Evolutionary conservation across 1,284 basidiomycete genomes (phyloP), one percentile per base, ranked within the genome.

Genomic region (Lignosus rhinocerotis): DNA sequence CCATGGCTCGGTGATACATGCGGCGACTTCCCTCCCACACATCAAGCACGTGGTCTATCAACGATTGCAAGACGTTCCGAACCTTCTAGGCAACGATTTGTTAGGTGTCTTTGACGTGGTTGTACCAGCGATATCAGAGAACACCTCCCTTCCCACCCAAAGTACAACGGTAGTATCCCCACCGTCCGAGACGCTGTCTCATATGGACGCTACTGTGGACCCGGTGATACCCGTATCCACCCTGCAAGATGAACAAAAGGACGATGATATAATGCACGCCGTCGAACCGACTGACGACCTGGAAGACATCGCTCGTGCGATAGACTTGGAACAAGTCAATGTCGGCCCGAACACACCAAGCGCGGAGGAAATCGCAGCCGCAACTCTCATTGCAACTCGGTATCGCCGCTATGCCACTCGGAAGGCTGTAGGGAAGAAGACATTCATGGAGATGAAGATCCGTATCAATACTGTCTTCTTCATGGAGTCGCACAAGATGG

Each of bases 11-110:
- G 39, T 66, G 61, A 30, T 56, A 1, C 34, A 41, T 3, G 33
- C 55, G 39, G 51, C 45, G 6, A 55, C 32, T 21, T 46, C 34
- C 30, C 58, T 49, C 34, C 59, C 30, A 43, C 46, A 68, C 31
- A 69, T 75, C 10, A 69, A 73, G 21, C 69, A 72, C 12, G 59
- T 80, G 3, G 59, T 73, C 10, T 78, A 72, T 64, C 65, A 67
- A 31, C 66, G 55, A 6, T 42, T 69, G 0, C 67, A 69, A 0
- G 73, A 76, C n/a, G 58, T 71, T 32, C 68, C 63, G 14, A 42
- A 36, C 36, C 51, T 67, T 12, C 57, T 67, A 31, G 55, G 49
- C 21, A 2, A 12, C 2, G 17, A 38, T 38, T 0, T 2, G 32
- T 45, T 61, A 6, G 53, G 55, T 6, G 58, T 51, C 16, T 53